A percentile compares a stretch with the other conserved stretches of the same genome.
These are phyloP conservation scores for Colletotrichum paranaense DNA, from an alignment of 2,329 filamentous ascomycete species.

Conservation along the genomic window DNA sequence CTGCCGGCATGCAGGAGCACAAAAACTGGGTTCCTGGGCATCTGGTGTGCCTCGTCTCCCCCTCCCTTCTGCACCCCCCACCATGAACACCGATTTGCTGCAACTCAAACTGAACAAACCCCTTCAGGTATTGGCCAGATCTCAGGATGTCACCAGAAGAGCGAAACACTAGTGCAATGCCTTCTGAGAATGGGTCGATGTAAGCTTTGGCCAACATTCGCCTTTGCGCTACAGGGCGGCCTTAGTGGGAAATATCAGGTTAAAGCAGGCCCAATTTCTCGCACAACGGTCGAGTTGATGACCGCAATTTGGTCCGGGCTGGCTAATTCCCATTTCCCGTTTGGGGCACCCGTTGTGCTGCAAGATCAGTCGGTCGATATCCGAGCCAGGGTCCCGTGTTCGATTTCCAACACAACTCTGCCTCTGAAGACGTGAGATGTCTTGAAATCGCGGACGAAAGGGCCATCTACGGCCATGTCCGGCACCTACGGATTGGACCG, in stretches of 20 bases:
- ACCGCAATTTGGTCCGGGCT: conserved; percentile 23
- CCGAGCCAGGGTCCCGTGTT: conserved; percentile 29
- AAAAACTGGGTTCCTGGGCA: conserved; percentile 20
- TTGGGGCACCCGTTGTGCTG: conserved; percentile 4
- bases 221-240: conserved; percentile 15
- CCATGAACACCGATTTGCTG: conserved; percentile 23
- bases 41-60: conserved; percentile 10
- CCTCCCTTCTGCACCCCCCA: neutral
- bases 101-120: conserved; percentile 31
- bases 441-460: neutral
- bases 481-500: neutral
- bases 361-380: conserved; percentile 6
- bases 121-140: conserved; percentile 25
- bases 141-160: conserved; percentile 29
- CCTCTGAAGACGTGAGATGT: conserved; percentile 18
- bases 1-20: conserved; percentile 17
- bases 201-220: conserved; percentile 32
- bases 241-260: conserved; percentile 23
- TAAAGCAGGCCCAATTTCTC: conserved; percentile 13
- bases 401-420: conserved; percentile 16
- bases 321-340: neutral
- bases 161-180: conserved; percentile 34
- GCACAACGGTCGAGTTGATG: conserved; percentile 12
- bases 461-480: neutral
- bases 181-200: conserved; percentile 24